Conservation (phyloP, 768 basidiomycete species). For the Paxillus rubicundulus region DNA sequence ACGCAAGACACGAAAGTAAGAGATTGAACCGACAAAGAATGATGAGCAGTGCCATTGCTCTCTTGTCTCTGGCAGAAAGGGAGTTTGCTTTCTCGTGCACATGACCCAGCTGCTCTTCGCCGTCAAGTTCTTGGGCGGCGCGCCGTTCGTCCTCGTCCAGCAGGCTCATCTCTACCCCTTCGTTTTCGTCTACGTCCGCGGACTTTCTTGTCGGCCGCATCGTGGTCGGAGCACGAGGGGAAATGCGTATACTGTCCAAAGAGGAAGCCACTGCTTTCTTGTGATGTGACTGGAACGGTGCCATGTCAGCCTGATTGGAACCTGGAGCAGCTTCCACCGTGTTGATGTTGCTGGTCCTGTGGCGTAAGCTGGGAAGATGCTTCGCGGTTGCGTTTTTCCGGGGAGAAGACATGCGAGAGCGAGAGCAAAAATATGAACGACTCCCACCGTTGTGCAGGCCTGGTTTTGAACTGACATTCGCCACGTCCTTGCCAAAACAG, state of each 20-base stretch:
- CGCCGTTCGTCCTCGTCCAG: slow-evolving; percentile 56
- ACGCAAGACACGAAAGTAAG: slow-evolving; percentile 7
- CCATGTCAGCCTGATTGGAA: slow-evolving; percentile 18
- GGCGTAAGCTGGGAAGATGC: slow-evolving; percentile 27
- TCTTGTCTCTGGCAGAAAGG: slow-evolving; percentile 74
- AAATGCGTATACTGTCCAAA: slow-evolving; percentile 55
- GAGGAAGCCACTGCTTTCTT: slow-evolving; percentile 57
- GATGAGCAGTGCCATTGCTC: slow-evolving; percentile 80
- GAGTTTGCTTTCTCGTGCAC: slow-evolving; percentile 41
- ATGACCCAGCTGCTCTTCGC: slow-evolving; percentile 33
- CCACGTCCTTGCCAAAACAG: slow-evolving; percentile 5
- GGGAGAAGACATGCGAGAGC: slow-evolving; percentile 23
- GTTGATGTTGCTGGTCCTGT: slow-evolving; percentile 31
- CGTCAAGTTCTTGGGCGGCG: slow-evolving; percentile 44
- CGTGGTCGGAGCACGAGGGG: slow-evolving; percentile 47
- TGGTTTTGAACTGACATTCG: slow-evolving; percentile 3
- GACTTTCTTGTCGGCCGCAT: slow-evolving; percentile 35
- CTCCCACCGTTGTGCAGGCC: neutral
- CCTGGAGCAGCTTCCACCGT: slow-evolving; percentile 36
- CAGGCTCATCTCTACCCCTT: slow-evolving; percentile 61
- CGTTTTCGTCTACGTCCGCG: slow-evolving; percentile 34
- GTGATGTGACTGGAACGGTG: slow-evolving; percentile 31
- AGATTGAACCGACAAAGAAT: slow-evolving; percentile 69
- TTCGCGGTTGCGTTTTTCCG: slow-evolving; percentile 27
- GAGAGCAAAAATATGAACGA: neutral